These are phyloP conservation scores for Bjerkandera adusta DNA, from an alignment of 1,284 basidiomycete species.

Conservation along the genomic window DNA sequence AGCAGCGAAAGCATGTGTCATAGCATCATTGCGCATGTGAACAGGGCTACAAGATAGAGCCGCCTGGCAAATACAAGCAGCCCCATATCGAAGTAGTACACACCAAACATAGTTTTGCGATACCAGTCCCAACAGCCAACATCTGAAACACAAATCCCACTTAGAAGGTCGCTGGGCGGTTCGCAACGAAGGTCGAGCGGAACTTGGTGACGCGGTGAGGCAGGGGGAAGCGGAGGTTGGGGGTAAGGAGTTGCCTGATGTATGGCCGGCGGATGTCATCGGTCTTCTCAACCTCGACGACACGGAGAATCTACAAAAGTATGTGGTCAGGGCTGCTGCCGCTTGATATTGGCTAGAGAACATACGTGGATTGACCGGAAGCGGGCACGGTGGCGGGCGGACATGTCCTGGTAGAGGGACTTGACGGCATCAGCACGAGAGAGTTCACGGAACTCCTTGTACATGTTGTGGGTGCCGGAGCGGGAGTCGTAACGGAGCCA, in stretches of 20 bases:
- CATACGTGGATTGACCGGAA: slow-evolving; percentile 97
- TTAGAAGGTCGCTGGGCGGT: slow-evolving; percentile 68
- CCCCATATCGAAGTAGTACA: slow-evolving; percentile 4
- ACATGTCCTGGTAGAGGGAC: slow-evolving; percentile 99
- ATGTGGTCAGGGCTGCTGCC: not conserved
- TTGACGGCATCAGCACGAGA: slow-evolving; percentile 94
- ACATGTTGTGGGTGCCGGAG: slow-evolving; percentile 97
- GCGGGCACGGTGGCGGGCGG: slow-evolving; percentile 97
- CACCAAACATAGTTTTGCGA: slow-evolving; percentile 8
- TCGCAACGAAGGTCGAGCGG: slow-evolving; percentile 72
- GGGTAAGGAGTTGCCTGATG: slow-evolving; percentile 94
- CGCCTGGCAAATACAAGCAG: slow-evolving; percentile 7
- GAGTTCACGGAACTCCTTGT: slow-evolving; percentile 98
- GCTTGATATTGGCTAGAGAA: slow-evolving; percentile 12
- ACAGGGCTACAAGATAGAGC: slow-evolving; percentile 10
- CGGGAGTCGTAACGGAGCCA: slow-evolving; percentile 99
- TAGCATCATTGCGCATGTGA: slow-evolving; percentile 15
- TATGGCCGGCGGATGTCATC: slow-evolving; percentile 93
- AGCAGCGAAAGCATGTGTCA: slow-evolving; percentile 12
- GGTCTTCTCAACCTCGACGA: slow-evolving; percentile 90
- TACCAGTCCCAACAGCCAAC: slow-evolving; percentile 1
- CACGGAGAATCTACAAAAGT: slow-evolving; percentile 76
- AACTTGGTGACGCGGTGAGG: slow-evolving; percentile 85
- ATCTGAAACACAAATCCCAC: not conserved
- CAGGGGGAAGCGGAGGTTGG: slow-evolving; percentile 96